Base-by-base conservation (phyloP, 2,329 filamentous ascomycete genomes). In the Fusarium protoensiforme region DNA sequence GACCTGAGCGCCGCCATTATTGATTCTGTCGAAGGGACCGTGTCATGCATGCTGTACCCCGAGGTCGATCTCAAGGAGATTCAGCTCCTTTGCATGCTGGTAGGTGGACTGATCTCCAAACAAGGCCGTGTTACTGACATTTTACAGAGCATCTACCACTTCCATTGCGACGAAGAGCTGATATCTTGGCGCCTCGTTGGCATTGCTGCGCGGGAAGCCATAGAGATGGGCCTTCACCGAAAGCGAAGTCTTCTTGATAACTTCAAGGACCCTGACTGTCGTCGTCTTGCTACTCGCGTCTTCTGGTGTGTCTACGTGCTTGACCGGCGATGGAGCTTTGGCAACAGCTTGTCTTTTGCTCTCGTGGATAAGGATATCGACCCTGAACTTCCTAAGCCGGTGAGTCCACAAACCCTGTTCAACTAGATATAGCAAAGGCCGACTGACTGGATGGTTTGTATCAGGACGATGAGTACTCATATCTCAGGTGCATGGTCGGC, bases 221-320 rank as follows among this genome's bases (percentile, higher is more conserved):
- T 88, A 16, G 86, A 87, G 62, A 83, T 87, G 46, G 87, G 87
- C 0, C 80, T 88, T 0, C 86, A 88, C 65, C 80, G 85, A 1
- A 83, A 83, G 35, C 79, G 84, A 8, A 87, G 83, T 22, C 78
- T 87, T 39, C 71, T 80, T 11, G 81, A 84, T 48, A 84, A 81
- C 14, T 83, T 84, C 36, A 72, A 75, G 2, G 80, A 84, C 39
- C 67, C 72, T 0, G 67, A 78, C 2, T 71, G 78, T 2, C 80
- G 82, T 0, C 74, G 78, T 1, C 61, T 79, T 2, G 84, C 83
- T 0, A 75, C 80, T 1, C 76, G 81, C 2, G 81, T 87, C 0
- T 88, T 88, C 67, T 88, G 86, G 85, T 86, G 83, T 33, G 84
- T 87, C 20, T 88, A 88, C 62, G 84, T 86, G 0, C 81, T 88